These are phyloP conservation scores for Pseudocercospora fijiensis DNA, from an alignment of 2,329 filamentous ascomycete genomes.

Conservation along the genomic window DNA sequence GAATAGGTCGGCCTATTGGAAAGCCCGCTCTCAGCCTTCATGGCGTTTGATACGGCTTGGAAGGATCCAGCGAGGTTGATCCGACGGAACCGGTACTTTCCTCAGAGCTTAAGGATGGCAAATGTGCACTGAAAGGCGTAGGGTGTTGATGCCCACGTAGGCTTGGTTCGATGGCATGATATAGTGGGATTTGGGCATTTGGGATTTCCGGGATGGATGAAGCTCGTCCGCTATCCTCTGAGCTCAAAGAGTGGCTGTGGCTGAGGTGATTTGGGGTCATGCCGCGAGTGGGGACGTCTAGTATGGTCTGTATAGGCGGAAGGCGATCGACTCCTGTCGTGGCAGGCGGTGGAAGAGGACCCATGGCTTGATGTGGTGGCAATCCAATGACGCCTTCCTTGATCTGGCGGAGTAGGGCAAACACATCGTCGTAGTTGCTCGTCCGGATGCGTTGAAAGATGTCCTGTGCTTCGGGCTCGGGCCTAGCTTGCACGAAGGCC, in stretches of 20 bases:
- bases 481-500: constrained; percentile 29
- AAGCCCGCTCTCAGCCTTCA: constrained; percentile 13
- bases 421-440: constrained; percentile 28
- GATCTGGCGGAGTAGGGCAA: constrained; percentile 26
- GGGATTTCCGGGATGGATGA: constrained; percentile 18
- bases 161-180: constrained; percentile 10
- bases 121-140: neutral
- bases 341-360: constrained; percentile 1
- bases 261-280: constrained; percentile 16
- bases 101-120: constrained; percentile 23
- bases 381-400: constrained; percentile 21
- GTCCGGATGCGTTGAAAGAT: constrained; percentile 34
- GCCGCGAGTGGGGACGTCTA: constrained; percentile 21
- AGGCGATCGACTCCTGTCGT: constrained; percentile 23
- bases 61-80: constrained; percentile 18
- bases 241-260: constrained; percentile 26
- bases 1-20: neutral
- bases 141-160: neutral
- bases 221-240: constrained; percentile 23
- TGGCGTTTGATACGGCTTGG: constrained; percentile 23
- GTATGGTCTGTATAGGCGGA: constrained; percentile 26
- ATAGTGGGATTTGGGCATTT: neutral
- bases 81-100: constrained; percentile 23
- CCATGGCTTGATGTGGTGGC: constrained; percentile 12
- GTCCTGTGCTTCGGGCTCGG: constrained; percentile 33